A percentile compares a stretch with the other conserved stretches of the same genome.
These are phyloP conservation scores for Helotiales sp. DNA, from an alignment of 2,329 filamentous ascomycete species.

Conservation along the genomic window DNA sequence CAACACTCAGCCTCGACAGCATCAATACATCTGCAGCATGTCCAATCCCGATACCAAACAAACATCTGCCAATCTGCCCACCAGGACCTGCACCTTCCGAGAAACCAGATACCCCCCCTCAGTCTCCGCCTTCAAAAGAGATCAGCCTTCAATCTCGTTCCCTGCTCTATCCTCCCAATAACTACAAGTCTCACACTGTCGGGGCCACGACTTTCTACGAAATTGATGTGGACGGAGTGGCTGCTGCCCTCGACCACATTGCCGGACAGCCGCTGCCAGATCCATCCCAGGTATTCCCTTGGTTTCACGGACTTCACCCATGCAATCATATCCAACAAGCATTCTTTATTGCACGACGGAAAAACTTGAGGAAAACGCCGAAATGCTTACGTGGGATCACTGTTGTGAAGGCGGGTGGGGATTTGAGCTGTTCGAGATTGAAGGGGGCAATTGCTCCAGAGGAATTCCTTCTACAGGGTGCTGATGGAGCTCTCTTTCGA, in stretches of 20 bases:
- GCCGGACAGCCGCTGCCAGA: slow-evolving; percentile 83
- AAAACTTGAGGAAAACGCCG: slow-evolving; percentile 71
- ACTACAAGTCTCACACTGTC: slow-evolving; percentile 58
- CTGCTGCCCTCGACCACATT: slow-evolving; percentile 74
- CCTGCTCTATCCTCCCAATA: slow-evolving; percentile 74
- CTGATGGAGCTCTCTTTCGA: slow-evolving; percentile 59
- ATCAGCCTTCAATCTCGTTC: slow-evolving; percentile 65
- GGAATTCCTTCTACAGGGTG: slow-evolving; percentile 71
- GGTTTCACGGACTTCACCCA: slow-evolving; percentile 91
- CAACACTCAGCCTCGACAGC: slow-evolving; percentile 56
- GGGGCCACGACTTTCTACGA: slow-evolving; percentile 68
- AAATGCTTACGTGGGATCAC: slow-evolving; percentile 81
- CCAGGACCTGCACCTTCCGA: slow-evolving; percentile 68
- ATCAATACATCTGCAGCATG: slow-evolving; percentile 59
- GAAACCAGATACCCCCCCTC: slow-evolving; percentile 65
- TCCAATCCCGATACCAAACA: slow-evolving; percentile 76
- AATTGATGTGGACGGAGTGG: slow-evolving; percentile 71
- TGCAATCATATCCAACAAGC: slow-evolving; percentile 86
- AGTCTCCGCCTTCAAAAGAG: slow-evolving; percentile 66
- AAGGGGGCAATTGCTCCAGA: slow-evolving; percentile 86
- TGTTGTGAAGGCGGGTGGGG: slow-evolving; percentile 86
- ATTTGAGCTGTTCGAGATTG: slow-evolving; percentile 73
- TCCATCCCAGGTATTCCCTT: slow-evolving; percentile 88
- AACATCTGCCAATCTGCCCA: slow-evolving; percentile 89
- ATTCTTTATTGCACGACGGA: slow-evolving; percentile 83